These are phyloP conservation scores for Emmonsia crescens DNA, from an alignment of 2,329 filamentous ascomycete genomes.

Conservation along the genomic window DNA sequence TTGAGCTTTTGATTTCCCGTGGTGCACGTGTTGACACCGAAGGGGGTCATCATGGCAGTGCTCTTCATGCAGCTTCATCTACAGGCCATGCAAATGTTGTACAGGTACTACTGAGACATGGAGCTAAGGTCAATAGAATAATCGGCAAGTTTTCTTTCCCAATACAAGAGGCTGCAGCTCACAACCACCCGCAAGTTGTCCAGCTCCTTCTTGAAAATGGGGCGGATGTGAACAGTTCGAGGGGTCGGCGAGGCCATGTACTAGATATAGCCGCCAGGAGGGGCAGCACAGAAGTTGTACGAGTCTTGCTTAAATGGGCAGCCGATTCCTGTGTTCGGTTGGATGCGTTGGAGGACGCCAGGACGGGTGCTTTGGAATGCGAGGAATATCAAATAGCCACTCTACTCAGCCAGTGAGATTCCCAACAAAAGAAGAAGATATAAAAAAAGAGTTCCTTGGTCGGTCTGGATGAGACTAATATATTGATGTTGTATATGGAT, in stretches of 20 bases:
- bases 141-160: neutral
- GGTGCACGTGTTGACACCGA: slow-evolving; percentile 7
- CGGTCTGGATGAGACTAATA: neutral
- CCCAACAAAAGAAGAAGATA: neutral
- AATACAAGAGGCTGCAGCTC: neutral
- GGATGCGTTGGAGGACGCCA: neutral
- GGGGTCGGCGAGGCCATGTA: neutral
- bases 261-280: neutral
- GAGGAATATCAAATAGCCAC: neutral
- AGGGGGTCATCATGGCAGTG: slow-evolving; percentile 3
- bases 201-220: neutral
- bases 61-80: slow-evolving; percentile 17
- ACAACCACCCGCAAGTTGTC: neutral
- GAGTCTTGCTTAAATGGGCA: neutral
- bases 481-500: too few species aligned
- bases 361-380: neutral
- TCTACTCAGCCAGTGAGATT: neutral
- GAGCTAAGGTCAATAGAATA: slow-evolving; percentile 17
- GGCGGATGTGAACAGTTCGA: neutral
- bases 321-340: neutral
- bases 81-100: slow-evolving; percentile 19
- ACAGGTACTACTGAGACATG: slow-evolving; percentile 18
- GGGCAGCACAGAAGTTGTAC: neutral
- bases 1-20: neutral
- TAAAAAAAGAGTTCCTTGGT: too few species aligned